Evolutionary conservation across 78 protist species (phyloP), one percentile per base, ranked within the genome.

Genomic region (Cavenderia fasciculata): DNA sequence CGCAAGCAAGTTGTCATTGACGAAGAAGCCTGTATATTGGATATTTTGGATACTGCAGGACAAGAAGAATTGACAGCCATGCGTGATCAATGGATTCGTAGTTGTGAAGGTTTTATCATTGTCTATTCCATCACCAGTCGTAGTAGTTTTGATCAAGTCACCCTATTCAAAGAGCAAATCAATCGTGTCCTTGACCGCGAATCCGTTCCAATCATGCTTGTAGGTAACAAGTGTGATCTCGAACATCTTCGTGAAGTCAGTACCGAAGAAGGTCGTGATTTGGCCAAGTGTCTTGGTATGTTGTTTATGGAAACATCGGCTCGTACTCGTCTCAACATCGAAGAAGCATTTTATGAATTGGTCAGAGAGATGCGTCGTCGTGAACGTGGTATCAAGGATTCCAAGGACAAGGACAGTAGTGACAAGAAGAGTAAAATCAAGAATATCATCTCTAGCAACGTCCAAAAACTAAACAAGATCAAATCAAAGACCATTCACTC

Each of bases 171-270:
- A 21, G 87, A 93, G 27, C 97, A 96, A 59, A 61, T 95, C 19
- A 63, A 94, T 8, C 85, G 95, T 21, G 97, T 96, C 31, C 98
- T 99, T 0, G 99, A 94, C 79, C 69, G 77, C 14, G 87, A 97
- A 51, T 88, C 96, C 18, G 23, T 96, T 3, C 98, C 98, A 47
- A 92, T 98, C 36, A 96, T 98, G 98, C 94, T 99, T 11, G 97
- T 98, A n/a, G 99, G 99, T 19, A 99, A 99, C 96, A 99, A 99
- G 96, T 47, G 94, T 61, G 99, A 99, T 79, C 92, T 98, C 43
- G 79, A 59, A n/a, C 57, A 75, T 16, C 57, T 66, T 12, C 66
- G 94, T 59, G 68, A 88, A 40, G 96, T 94, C 23, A 31, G 94
- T 41, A 65, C 33, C 43, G 92, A 94, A 59, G 96, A 94, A n/a